phyloP scores from a whole-genome alignment of 139 green algal species.

The Tetradesmus obliquus region DNA sequence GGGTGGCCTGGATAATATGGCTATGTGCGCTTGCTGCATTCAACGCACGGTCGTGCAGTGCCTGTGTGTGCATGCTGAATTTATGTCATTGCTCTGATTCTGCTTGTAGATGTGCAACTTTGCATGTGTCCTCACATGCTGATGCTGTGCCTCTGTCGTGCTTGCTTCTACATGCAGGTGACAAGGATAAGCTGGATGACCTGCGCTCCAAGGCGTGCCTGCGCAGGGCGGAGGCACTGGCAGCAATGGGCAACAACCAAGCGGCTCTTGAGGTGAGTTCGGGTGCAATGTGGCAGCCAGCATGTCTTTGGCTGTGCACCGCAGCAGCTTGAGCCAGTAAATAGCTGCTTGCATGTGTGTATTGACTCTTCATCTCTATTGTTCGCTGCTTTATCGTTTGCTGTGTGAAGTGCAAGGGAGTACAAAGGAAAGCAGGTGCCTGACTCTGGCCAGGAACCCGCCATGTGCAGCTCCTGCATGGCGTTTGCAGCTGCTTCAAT shows the following conservation, averaged over 20 bases:
- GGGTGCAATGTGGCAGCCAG: neutral
- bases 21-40: too few relatives aligned
- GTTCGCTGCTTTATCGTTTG: neutral
- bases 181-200: neutral
- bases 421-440: too few relatives aligned
- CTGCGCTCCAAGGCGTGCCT: conserved; percentile 42
- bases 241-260: neutral
- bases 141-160: neutral
- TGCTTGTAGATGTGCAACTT: too few relatives aligned
- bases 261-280: conserved; percentile 37
- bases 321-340: neutral
- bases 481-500: neutral
- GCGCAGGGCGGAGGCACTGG: conserved; percentile 35
- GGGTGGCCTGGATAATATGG: too few relatives aligned
- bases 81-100: neutral
- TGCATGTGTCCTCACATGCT: neutral
- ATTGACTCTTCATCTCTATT: neutral
- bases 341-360: too few relatives aligned
- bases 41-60: neutral
- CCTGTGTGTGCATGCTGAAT: neutral
- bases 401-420: neutral
- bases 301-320: neutral
- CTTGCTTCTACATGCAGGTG: neutral
- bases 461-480: too few relatives aligned
- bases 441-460: too few relatives aligned